These are phyloP conservation scores for Cytauxzoon felis DNA, from an alignment of 169 alveolate genomes.

Conservation along the genomic window DNA sequence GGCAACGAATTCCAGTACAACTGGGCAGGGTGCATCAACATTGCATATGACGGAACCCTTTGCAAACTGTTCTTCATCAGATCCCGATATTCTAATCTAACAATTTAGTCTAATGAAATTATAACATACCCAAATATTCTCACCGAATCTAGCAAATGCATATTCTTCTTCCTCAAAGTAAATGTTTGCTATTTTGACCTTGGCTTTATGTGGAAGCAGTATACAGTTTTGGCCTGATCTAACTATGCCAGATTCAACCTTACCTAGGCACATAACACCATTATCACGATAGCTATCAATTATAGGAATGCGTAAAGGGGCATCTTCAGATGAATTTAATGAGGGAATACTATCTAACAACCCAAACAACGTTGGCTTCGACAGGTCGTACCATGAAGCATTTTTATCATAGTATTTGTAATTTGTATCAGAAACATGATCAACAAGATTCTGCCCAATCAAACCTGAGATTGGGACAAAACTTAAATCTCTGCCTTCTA, in stretches of 20 bases:
- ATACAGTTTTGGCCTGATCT: slow-evolving; percentile 75
- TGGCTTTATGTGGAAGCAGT: slow-evolving; percentile 84
- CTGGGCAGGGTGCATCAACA: slow-evolving; percentile 86
- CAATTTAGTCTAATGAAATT: not conserved
- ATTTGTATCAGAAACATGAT: slow-evolving; percentile 68
- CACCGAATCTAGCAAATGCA: slow-evolving; percentile 88
- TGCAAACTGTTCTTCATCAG: slow-evolving; percentile 89
- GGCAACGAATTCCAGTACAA: slow-evolving; percentile 86
- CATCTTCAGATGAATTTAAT: slow-evolving; percentile 76
- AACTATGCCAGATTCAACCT: slow-evolving; percentile 83
- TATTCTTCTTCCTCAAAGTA: slow-evolving; percentile 84
- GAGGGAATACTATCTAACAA: slow-evolving; percentile 73
- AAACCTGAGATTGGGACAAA: slow-evolving; percentile 97
- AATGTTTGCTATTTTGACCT: slow-evolving; percentile 80
- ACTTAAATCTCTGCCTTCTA: slow-evolving; percentile 82
- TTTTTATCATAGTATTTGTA: slow-evolving; percentile 50
- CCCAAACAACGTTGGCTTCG: slow-evolving; percentile 81
- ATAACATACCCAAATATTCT: slow-evolving; percentile 78
- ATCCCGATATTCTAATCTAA: slow-evolving; percentile 77
- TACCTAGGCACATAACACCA: slow-evolving; percentile 89
- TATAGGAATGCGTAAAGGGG: slow-evolving; percentile 84
- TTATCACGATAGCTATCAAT: slow-evolving; percentile 88
- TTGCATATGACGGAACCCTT: slow-evolving; percentile 95
- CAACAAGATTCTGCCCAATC: slow-evolving; percentile 91
- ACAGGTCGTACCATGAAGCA: slow-evolving; percentile 73